Evolutionary conservation across 1,284 basidiomycete genomes (phyloP), one percentile per base, ranked within the genome.

Genomic region (Cutaneotrichosporon dermatis): DNA sequence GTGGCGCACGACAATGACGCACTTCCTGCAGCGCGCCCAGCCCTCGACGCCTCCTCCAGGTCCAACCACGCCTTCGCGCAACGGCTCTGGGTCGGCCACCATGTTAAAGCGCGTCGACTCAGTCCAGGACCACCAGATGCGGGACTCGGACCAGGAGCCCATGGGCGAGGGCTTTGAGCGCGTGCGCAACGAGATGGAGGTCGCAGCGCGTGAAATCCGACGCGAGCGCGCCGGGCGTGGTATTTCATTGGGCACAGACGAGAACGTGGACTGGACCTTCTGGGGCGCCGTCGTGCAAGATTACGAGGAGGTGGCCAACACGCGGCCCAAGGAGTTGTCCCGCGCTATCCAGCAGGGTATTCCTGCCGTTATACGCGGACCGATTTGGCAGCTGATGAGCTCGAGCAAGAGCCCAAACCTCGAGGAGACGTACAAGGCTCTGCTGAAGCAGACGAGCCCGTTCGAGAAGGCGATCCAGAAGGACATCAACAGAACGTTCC

Each of bases 301-400:
- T 75, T 97, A 96, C 71, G 89, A 91, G 72, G 81, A 79, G 3
- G 92, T 91, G 57, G 93, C 93, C 3, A 79, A 88, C 33, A 84
- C 86, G 48, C 80, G 86, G 55, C 84, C 94, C 1, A 86, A 90
- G 66, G 84, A 88, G 60, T 81, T 99, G 15, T 90, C 90, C 6
- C 83, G 83, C 66, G 95, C 93, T 1, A 99, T 99, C 60, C 92
- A 96, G 69, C 83, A 83, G 58, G 95, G 95, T 1, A 92, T 99
- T 39, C 96, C 94, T 1, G 81, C 86, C 10, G 78, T 79, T 7
- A 78, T 79, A 41, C 65, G 94, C 50, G 94, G 94, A 25, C 94
- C 97, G 86, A 88, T 96, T 79, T 99, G 95, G 95, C 95, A 99
- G 76, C 83, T 98, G 75, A 97, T 99, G 93, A 92, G 89, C 53